A percentile compares a stretch with the other conserved stretches of the same genome.
phyloP scores from a whole-genome alignment of 2,329 filamentous ascomycete genomes.

The Ophiostoma ulmi region DNA sequence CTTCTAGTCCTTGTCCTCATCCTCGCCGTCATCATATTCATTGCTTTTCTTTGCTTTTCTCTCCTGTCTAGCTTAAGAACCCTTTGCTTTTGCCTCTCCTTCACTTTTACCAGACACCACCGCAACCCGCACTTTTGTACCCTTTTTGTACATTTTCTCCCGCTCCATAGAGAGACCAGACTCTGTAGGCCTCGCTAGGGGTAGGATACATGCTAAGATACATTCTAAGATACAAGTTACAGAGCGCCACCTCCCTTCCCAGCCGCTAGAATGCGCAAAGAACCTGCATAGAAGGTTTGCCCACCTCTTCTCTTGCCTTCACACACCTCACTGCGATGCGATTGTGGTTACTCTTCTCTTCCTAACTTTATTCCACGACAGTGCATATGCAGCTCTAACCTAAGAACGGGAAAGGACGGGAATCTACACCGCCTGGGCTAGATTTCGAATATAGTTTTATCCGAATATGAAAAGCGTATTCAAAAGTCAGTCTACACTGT shows the following conservation, averaged over 20 bases:
- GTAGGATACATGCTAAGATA: not conserved
- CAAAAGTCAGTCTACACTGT: no score
- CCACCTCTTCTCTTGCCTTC: not conserved
- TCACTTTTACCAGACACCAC: not conserved
- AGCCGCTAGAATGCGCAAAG: constrained; percentile 37
- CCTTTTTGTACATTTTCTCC: constrained; percentile 22
- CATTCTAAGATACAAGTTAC: not conserved
- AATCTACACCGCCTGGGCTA: not conserved
- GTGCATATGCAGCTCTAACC: constrained; percentile 1
- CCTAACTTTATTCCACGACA: not conserved
- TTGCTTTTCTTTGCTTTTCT: not conserved
- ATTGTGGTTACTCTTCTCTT: not conserved
- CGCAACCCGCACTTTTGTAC: constrained; percentile 10
- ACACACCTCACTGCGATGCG: not conserved
- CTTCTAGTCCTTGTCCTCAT: not conserved
- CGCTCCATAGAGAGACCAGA: not conserved
- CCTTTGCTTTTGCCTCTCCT: not conserved
- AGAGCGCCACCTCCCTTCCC: not conserved
- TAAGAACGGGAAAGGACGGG: not conserved
- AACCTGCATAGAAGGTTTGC: constrained; percentile 35
- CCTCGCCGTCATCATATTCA: not conserved
- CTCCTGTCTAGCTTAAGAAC: not conserved
- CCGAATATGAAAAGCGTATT: not conserved
- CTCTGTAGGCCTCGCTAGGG: not conserved
- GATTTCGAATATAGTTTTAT: not conserved